Evolutionary conservation across 352 stramenopile species (phyloP).

Genomic region (Globisporangium recalcitrans): DNA sequence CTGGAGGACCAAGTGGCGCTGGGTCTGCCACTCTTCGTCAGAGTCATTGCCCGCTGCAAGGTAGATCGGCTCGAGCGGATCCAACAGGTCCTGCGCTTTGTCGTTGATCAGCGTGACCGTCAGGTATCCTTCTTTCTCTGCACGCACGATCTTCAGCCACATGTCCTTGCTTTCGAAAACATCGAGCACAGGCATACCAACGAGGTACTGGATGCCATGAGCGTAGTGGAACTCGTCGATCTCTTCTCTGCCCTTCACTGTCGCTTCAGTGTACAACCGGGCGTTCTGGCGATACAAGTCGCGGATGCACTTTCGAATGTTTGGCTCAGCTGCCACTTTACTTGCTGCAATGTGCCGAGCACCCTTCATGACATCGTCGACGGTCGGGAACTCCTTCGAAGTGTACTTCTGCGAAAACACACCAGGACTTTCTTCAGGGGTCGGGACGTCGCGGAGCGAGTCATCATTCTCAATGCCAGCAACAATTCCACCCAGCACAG

Average conservation of each 20-base stretch:
- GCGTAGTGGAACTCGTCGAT: slow-evolving; percentile 88
- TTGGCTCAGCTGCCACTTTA: slow-evolving; percentile 79
- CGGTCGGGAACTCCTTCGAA: slow-evolving; percentile 77
- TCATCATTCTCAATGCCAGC: slow-evolving; percentile 69
- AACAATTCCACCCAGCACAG: slow-evolving; percentile 73
- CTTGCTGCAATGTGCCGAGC: slow-evolving; percentile 85
- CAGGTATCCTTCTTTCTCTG: slow-evolving; percentile 82
- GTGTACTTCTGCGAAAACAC: slow-evolving; percentile 72
- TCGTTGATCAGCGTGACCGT: slow-evolving; percentile 76
- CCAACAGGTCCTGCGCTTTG: slow-evolving; percentile 76
- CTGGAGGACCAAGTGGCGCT: slow-evolving; percentile 78
- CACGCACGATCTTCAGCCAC: slow-evolving; percentile 72
- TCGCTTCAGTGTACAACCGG: slow-evolving; percentile 70
- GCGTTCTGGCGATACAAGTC: slow-evolving; percentile 81
- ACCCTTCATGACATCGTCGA: slow-evolving; percentile 86
- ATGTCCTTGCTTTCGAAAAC: slow-evolving; percentile 67
- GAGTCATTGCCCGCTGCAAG: slow-evolving; percentile 41
- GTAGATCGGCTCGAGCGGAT: slow-evolving; percentile 75
- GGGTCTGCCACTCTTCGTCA: slow-evolving; percentile 83
- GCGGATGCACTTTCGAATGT: slow-evolving; percentile 79
- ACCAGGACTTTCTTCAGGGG: slow-evolving; percentile 65
- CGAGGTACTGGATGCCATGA: slow-evolving; percentile 83
- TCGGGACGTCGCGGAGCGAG: slow-evolving; percentile 58
- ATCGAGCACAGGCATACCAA: slow-evolving; percentile 79
- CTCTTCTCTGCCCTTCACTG: slow-evolving; percentile 76